These are phyloP conservation scores for Pestalotiopsis sp. DNA, from an alignment of 2,329 filamentous ascomycete species.

Conservation along the genomic window DNA sequence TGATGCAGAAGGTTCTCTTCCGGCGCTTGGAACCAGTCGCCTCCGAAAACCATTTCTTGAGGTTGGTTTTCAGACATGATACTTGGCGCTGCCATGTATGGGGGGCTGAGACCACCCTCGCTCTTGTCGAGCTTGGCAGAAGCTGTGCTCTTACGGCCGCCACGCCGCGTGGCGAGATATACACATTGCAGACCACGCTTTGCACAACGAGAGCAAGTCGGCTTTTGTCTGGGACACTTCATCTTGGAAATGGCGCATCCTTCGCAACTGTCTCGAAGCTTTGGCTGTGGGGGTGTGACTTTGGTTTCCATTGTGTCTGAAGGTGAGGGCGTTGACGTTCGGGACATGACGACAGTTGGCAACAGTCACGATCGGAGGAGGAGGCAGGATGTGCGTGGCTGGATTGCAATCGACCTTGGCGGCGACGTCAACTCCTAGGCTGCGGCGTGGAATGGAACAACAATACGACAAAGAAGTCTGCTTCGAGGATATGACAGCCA, in stretches of 20 bases:
- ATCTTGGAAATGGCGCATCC: conserved; percentile 27
- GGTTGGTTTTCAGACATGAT: neutral
- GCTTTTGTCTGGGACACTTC: conserved; percentile 27
- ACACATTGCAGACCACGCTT: conserved; percentile 23
- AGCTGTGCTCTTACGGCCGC: neutral
- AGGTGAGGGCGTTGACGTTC: neutral
- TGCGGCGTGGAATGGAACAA: neutral
- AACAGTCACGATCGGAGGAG: neutral
- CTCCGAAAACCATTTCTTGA: neutral
- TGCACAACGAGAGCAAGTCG: conserved; percentile 23
- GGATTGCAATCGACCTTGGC: neutral
- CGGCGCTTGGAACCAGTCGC: neutral
- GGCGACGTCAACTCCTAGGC: neutral
- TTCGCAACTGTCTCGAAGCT: conserved; percentile 23
- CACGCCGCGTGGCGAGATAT: conserved; percentile 14
- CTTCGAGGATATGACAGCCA: neutral
- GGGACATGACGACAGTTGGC: neutral
- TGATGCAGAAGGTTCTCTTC: neutral
- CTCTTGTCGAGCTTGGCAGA: neutral
- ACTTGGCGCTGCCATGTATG: neutral
- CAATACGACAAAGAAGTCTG: neutral
- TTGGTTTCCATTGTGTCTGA: neutral
- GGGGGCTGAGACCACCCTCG: neutral
- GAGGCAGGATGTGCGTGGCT: neutral
- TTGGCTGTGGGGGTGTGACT: neutral